A percentile compares a stretch with the other conserved stretches of the same genome.
phyloP scores from a whole-genome alignment of 306 rosid genomes.

The Vicia faba region DNA sequence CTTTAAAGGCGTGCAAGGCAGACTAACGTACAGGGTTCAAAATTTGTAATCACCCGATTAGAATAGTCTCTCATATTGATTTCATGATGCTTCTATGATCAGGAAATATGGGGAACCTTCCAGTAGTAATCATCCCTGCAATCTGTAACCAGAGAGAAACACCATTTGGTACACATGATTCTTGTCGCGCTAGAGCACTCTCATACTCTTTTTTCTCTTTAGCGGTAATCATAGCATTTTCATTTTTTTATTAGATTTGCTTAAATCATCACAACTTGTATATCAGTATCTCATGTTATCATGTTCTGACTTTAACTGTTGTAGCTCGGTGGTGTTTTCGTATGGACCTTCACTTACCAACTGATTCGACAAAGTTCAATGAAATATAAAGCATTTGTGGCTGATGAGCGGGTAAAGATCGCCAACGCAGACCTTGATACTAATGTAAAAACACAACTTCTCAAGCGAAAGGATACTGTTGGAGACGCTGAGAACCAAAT shows the following conservation, averaged over 20 bases:
- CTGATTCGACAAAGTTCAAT: slow-evolving; percentile 46
- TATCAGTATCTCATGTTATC: not conserved
- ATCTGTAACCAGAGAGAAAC: slow-evolving; percentile 70
- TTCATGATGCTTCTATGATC: slow-evolving; percentile 25
- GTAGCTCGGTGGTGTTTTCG: slow-evolving; percentile 70
- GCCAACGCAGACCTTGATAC: slow-evolving; percentile 45
- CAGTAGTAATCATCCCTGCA: slow-evolving; percentile 78
- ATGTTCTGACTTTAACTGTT: slow-evolving; percentile 36
- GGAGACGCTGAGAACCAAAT: slow-evolving; percentile 42
- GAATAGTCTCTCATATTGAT: not conserved
- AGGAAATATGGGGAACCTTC: slow-evolving; percentile 96
- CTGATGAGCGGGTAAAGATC: slow-evolving; percentile 31
- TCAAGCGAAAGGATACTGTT: slow-evolving; percentile 38
- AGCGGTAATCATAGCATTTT: slow-evolving; percentile 56
- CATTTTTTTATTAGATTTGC: slow-evolving; percentile 7
- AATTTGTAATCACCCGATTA: too few relatives aligned
- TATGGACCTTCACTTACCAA: slow-evolving; percentile 83
- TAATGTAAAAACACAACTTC: slow-evolving; percentile 53
- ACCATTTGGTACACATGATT: slow-evolving; percentile 64
- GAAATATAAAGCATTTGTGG: slow-evolving; percentile 53
- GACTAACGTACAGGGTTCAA: too few relatives aligned
- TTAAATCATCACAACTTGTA: not conserved
- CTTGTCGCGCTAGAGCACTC: slow-evolving; percentile 59
- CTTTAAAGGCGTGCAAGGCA: too few relatives aligned
- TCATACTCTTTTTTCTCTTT: slow-evolving; percentile 87